These are phyloP conservation scores for Calonectria pteridis DNA, from an alignment of 2,329 filamentous ascomycete species.

Conservation along the genomic window DNA sequence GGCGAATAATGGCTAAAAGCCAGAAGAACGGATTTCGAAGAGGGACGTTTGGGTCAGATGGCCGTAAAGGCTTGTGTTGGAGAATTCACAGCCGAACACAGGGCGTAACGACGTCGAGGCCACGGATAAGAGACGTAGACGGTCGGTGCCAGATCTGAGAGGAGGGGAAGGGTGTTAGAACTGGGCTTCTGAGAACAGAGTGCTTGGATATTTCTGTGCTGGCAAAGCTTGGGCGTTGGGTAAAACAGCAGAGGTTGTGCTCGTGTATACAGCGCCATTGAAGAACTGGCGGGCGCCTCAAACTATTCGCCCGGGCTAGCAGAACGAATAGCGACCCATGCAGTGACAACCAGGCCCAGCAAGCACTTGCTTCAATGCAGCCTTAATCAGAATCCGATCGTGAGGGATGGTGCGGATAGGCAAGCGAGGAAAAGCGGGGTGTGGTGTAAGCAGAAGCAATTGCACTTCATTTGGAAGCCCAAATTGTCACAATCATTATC, in stretches of 20 bases:
- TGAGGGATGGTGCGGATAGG: not conserved
- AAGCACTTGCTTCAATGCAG: constrained; percentile 16
- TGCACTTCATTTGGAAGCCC: constrained; percentile 19
- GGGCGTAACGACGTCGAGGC: constrained; percentile 35
- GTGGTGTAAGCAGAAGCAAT: not conserved
- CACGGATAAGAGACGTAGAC: constrained; percentile 39
- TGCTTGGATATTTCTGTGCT: not conserved
- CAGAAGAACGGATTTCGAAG: constrained; percentile 8
- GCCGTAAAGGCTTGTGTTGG: constrained; percentile 23
- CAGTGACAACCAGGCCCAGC: not conserved
- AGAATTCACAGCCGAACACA: constrained; percentile 23
- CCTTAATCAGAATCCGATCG: not conserved
- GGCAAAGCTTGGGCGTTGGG: not conserved
- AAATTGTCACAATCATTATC: constrained; percentile 27
- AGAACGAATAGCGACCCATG: not conserved
- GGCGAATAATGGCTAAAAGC: not conserved
- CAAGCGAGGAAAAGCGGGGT: not conserved
- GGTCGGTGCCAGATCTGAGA: constrained; percentile 37
- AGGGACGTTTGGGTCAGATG: constrained; percentile 30
- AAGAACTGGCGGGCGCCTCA: not conserved
- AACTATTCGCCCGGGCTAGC: not conserved
- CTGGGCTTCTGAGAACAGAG: constrained; percentile 14
- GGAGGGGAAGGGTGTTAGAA: constrained; percentile 41
- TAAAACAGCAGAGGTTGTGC: not conserved
- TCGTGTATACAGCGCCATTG: not conserved